Base-by-base conservation (phyloP, 805 yeast genomes). In the Cyberlindnera maclurae region DNA sequence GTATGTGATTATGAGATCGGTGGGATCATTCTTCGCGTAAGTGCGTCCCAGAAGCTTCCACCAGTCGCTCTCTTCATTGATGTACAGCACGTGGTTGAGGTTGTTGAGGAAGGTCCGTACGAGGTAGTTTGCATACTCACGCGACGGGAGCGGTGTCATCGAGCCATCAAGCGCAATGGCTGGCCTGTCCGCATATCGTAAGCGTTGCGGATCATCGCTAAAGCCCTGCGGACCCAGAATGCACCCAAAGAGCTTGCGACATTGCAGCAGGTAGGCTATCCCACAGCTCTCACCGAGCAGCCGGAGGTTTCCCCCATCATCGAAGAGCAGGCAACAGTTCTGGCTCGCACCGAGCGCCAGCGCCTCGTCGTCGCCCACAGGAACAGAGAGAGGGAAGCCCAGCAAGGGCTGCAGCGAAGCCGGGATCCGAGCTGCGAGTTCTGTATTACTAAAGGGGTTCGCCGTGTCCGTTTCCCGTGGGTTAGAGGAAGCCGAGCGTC, bases 281-380 rank as follows among this genome's bases (percentile, higher is more conserved):
- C 70, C 65, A 18, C 67, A 63, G 24, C 67, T 59, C 39, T 68
- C 73, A 8, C 73, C 72, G 36, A 67, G 43, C 39, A 64, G 67
- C 17, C 68, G 45, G 13, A 60, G 43, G 17, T 58, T 59, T 0
- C 70, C 70, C 5, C 57, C 56, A 8, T 51, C 54, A 40, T 65
- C 70, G 43, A 51, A 50, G 12, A 67, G 39, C 16, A 65, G 43
- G 31, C 67, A 51, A 18, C 62, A 47, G 22, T 45, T 42, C 15
- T 47, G 47, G 11, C 42, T 51, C 17, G 35, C 36, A 3, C 45
- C 46, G 4, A 35, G 15, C 1, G 49, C 29, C 1, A 42, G 34
- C n/a, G 39, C 33, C 9, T 40, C 36, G 20, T 49, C 50, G 17
- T 49, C 49, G 2, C 37, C 38, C 7, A 44, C 52, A 8, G 32